phyloP scores from a whole-genome alignment of 2,329 filamentous ascomycete genomes.

The Plectosphaerella sp. region DNA sequence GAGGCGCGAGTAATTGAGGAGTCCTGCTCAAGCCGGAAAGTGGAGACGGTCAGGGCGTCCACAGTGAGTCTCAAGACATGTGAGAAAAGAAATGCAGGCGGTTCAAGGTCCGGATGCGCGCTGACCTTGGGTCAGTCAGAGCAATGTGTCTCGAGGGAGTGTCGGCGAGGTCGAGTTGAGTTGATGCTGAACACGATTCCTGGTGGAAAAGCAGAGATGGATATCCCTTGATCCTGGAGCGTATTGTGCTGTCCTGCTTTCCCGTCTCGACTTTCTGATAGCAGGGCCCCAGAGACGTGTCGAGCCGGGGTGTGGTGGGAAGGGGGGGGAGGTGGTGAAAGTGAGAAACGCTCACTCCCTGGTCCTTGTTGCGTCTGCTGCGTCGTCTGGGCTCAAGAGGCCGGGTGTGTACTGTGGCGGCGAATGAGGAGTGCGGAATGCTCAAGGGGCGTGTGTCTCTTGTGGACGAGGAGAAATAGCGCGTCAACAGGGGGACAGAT shows the following conservation, averaged over 20 bases:
- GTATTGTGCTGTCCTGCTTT: neutral
- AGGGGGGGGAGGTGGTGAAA: neutral
- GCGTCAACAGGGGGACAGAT: neutral
- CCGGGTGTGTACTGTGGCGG: neutral
- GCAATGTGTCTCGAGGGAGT: too few species aligned
- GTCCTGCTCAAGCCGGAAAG: too few species aligned
- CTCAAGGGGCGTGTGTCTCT: neutral
- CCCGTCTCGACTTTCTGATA: neutral
- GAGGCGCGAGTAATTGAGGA: neutral
- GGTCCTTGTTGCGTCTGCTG: neutral
- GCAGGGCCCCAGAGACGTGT: neutral
- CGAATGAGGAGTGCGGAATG: neutral
- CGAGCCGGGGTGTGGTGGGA: neutral
- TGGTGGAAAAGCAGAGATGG: too few species aligned
- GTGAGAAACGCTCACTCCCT: neutral
- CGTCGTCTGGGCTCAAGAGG: neutral
- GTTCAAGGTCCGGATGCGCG: too few species aligned
- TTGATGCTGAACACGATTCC: too few species aligned
- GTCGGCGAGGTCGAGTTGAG: too few species aligned
- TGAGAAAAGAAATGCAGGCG: too few species aligned
- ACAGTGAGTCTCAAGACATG: too few species aligned
- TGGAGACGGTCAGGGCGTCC: too few species aligned
- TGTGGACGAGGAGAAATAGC: neutral
- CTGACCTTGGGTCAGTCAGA: too few species aligned
- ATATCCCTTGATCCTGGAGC: neutral